Evolutionary conservation across 1,284 basidiomycete genomes (phyloP), one percentile per base, ranked within the genome.

Genomic region (Apiotrichum gracile): DNA sequence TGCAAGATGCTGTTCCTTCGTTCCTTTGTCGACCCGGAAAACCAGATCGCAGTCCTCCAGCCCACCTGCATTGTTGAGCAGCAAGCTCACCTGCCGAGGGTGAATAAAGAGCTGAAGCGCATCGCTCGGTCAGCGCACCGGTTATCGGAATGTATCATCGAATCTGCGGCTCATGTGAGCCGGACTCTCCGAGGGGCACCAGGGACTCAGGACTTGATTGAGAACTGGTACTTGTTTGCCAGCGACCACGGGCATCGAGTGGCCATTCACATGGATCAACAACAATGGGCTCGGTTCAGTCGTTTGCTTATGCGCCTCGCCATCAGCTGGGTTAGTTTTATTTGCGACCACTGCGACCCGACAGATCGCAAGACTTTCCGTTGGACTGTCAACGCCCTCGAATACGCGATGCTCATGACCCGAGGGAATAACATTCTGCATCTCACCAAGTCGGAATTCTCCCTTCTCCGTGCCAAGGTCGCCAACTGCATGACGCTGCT

Each of bases 281-380:
- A 81, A 0, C 81, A 83, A 2, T 77, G 87, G 61, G 78, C 82
- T 54, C 85, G 86, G 55, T 93, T 94, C 77, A 88, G 88, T 65
- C 82, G 85, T 19, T 78, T 87, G 8, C 79, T 97, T 34, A 87
- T 93, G 73, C 85, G 85, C 58, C 81, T 96, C 40, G 89, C 91
- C 3, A 96, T 97, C 63, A 87, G 88, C 21, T 99, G 96, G 96
- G 90, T 98, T 25, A 86, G 90, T 25, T 98, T 99, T 78, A 96
- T 98, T 60, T 97, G 91, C 74, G 93, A 97, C 69, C 91, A 94
- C 66, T 99, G 96, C 76, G 89, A 97, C 65, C 91, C 92, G 2
- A 88, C 91, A 41, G 94, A 98, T 72, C 84, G 91, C 57, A 91
- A 88, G 74, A 98, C 93, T 0, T 99, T 99, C 82, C 87, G 90